Base-by-base conservation (phyloP, 805 yeast species). In the Wickerhamiella musiphila region DNA sequence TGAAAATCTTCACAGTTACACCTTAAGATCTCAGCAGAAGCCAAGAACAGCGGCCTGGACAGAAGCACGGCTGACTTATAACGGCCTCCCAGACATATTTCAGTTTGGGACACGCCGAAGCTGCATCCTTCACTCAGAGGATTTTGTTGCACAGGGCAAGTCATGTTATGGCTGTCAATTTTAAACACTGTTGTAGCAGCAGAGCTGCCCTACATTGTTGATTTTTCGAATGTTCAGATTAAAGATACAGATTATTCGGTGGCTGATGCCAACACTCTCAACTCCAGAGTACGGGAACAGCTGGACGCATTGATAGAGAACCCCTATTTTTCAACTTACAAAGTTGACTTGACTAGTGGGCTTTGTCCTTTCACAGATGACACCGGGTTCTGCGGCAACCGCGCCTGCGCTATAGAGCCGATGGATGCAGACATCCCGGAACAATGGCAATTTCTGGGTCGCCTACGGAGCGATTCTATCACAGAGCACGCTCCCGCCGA, bases 361-460 rank as follows among this genome's bases (percentile, higher is more conserved):
- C 45, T 75, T 66, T 83, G 99, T 53, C 86, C 93, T 18, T 83
- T 78, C 52, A 78, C 81, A 83, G 70, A 70, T 42, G 70, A 62
- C 46, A 65, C 65, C 29, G 92, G 84, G 26, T 71, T 78, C 47
- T 83, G 95, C 51, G 78, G 83, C 39, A 79, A 82, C 47, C 65
- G 79, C 40, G 75, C 81, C 35, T 83, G 95, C 56, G 92, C 94
- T 1, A 93, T 83, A 26, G 93, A 83, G 50, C 68, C 81, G 2
- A 66, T 78, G 9, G 79, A 73, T 31, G 78, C 76, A 43, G 77
- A 76, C 64, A 53, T 75, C 26, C 78, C 82, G 2, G 82, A 71
- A 33, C 66, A 66, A 29, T 73, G 83, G 71, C 68, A 73, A 41
- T 69, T 67, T 21, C 60, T 84, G 33, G 83, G 83, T 14, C 52